Evolutionary conservation across 2,329 filamentous ascomycete species (phyloP).

Genomic region (Fusarium sp.): DNA sequence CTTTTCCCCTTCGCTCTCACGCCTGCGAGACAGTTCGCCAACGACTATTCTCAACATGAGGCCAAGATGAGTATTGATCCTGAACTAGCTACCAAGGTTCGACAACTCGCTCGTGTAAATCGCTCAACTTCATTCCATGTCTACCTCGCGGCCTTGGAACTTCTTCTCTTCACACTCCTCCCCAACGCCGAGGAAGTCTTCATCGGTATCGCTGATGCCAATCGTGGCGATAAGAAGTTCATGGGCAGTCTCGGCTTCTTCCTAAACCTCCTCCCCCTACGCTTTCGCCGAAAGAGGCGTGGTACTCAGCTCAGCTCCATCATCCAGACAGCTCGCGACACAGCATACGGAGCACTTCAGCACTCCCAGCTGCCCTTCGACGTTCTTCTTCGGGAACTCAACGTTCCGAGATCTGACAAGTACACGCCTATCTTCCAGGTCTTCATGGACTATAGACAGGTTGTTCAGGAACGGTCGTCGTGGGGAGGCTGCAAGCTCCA

Average conservation of each 20-base stretch:
- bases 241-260: conserved; percentile 1
- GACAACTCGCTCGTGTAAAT: not conserved
- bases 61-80: not conserved
- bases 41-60: not conserved
- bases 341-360: not conserved
- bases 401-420: not conserved
- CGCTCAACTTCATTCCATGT: not conserved
- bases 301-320: not conserved
- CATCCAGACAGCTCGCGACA: not conserved
- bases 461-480: not conserved
- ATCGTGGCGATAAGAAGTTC: not conserved
- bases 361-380: not conserved
- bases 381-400: not conserved
- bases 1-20: not conserved
- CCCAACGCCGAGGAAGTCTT: not conserved
- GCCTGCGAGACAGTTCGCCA: not conserved
- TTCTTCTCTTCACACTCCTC: not conserved
- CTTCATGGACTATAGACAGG: not conserved
- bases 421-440: conserved; percentile 6
- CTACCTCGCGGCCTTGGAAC: not conserved
- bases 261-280: conserved; percentile 1
- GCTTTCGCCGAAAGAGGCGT: not conserved
- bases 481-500: not conserved
- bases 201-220: conserved; percentile 3
- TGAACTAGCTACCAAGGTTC: not conserved